Evolutionary conservation across 441 rosid species (phyloP).

Genomic region (Pelargonium cotyledonis): DNA sequence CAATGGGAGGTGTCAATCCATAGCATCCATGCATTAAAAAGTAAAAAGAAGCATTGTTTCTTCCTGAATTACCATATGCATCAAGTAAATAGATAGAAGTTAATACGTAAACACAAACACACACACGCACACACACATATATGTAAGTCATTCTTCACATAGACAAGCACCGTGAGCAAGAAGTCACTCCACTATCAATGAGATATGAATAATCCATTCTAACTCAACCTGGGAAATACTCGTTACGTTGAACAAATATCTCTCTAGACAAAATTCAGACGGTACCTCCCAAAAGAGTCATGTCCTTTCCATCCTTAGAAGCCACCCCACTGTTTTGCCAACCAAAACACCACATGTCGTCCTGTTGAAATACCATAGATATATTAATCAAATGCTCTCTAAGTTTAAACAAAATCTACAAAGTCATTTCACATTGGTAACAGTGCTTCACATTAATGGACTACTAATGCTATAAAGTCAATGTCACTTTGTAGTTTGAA

Average conservation of each 20-base stretch:
- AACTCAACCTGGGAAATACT: background rate
- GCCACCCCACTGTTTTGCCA: conserved; percentile 69
- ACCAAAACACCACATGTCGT: conserved; percentile 73
- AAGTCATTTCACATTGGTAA: background rate
- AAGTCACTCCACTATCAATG: background rate
- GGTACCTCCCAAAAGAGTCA: conserved; percentile 89
- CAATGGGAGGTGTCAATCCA: background rate
- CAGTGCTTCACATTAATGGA: background rate
- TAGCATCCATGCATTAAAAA: too few species aligned
- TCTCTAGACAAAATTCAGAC: background rate
- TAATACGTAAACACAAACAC: too few species aligned
- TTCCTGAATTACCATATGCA: too few species aligned
- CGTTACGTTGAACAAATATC: too few species aligned
- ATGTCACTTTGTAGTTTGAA: background rate
- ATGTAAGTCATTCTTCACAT: too few species aligned
- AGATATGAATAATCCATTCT: background rate
- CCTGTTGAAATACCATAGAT: conserved; percentile 36
- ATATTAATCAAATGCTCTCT: background rate
- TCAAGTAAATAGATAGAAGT: too few species aligned
- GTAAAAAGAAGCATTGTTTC: too few species aligned
- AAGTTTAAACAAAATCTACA: background rate
- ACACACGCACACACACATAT: too few species aligned
- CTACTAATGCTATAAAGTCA: background rate
- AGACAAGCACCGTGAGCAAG: too few species aligned
- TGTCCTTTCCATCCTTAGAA: conserved; percentile 52